Percentiles rank a stretch among this genome's conserved stretches.
phyloP scores from a whole-genome alignment of 2,329 filamentous ascomycete genomes.

The Cladosporium colombiae region DNA sequence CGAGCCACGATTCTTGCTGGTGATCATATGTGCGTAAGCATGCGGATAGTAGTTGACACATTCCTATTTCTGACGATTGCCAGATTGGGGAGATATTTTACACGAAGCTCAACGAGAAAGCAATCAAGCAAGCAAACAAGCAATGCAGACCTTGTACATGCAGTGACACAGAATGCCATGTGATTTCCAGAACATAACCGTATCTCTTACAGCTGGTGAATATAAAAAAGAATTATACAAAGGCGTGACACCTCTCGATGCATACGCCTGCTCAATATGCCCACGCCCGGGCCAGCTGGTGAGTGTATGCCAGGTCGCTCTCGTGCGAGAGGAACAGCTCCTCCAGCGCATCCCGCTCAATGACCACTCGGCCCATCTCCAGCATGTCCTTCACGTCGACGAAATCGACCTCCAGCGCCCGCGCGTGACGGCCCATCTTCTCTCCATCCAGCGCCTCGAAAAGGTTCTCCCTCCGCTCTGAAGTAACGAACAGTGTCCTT shows the following conservation, averaged over 20 bases:
- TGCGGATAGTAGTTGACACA: too few relatives aligned
- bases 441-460: conserved; percentile 64
- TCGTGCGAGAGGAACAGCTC: conserved; percentile 72
- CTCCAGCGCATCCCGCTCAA: conserved; percentile 79
- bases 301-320: conserved; percentile 54
- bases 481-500: conserved; percentile 74
- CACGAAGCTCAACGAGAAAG: not conserved
- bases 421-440: conserved; percentile 65
- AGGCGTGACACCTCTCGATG: not conserved
- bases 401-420: conserved; percentile 69
- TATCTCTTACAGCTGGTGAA: conserved; percentile 1
- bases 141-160: not conserved
- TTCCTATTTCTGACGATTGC: not conserved
- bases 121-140: not conserved
- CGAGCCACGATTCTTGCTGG: not conserved
- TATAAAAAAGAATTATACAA: not conserved
- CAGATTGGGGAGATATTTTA: not conserved
- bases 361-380: conserved; percentile 78
- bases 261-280: not conserved
- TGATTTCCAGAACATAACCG: conserved; percentile 1
- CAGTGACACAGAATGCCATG: not conserved
- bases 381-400: conserved; percentile 96
- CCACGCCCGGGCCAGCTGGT: not conserved
- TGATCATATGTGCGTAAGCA: not conserved
- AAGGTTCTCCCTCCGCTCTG: conserved; percentile 60